Conservation (phyloP, 352 stramenopile species). For the Pythium coloratum region DNA sequence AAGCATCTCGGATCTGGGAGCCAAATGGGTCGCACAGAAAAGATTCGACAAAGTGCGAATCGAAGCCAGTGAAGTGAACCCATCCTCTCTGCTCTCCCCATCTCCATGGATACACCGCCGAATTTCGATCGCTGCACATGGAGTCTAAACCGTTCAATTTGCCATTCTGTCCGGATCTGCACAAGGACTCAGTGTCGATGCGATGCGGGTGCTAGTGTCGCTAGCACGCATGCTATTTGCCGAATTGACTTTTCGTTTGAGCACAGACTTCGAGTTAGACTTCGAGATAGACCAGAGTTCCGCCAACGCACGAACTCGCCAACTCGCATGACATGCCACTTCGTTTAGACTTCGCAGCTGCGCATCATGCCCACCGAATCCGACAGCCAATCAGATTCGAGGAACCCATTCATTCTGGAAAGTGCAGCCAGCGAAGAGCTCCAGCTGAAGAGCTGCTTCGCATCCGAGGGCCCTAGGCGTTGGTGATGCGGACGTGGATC, state of each 20-base stretch:
- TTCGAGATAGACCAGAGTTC: neutral
- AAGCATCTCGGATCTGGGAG: constrained; percentile 1
- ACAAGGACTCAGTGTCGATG: too few relatives aligned
- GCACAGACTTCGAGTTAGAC: neutral
- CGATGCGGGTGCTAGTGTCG: too few relatives aligned
- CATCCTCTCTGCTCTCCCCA: neutral
- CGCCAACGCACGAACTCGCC: neutral
- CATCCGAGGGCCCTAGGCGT: neutral
- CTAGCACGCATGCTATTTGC: too few relatives aligned
- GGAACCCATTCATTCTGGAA: constrained; percentile 1
- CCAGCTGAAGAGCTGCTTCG: neutral
- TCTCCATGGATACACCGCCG: neutral
- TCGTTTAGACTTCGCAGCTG: neutral
- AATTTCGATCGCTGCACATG: too few relatives aligned
- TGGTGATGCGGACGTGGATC: constrained; percentile 17
- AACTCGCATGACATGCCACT: neutral
- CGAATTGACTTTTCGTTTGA: too few relatives aligned
- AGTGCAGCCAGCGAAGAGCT: constrained; percentile 8
- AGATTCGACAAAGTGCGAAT: constrained; percentile 13
- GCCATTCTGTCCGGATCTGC: too few relatives aligned
- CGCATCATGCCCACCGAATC: neutral
- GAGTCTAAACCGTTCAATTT: too few relatives aligned
- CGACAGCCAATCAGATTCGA: constrained; percentile 3
- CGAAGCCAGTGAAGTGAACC: constrained; percentile 1
- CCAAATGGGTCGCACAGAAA: neutral